A percentile compares a stretch with the other conserved stretches of the same genome.
Conservation (phyloP, 305 asterid genomes). For the Nicotiana rustica region DNA sequence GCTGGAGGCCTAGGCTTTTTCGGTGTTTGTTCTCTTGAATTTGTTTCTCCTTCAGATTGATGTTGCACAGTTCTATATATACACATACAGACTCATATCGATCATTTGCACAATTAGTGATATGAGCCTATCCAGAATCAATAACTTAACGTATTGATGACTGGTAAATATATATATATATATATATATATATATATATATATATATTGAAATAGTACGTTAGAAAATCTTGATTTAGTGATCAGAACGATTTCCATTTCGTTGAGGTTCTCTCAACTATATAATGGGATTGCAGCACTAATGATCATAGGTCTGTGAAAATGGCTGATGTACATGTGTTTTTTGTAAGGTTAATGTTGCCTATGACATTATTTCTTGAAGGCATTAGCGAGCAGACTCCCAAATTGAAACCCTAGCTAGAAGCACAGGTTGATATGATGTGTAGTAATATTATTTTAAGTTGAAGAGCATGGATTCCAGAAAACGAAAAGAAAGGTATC, state of each 20-base stretch:
- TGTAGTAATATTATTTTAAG: not conserved
- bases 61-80: not conserved
- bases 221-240: not conserved
- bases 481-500: not conserved
- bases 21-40: conserved; percentile 2
- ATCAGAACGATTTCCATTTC: not conserved
- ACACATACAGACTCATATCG: not conserved
- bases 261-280: not conserved
- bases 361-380: not conserved
- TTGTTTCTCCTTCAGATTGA: not conserved
- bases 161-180: too few species aligned
- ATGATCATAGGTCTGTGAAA: too few species aligned
- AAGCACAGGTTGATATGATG: not conserved
- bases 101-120: too few species aligned
- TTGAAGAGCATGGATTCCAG: not conserved
- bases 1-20: not conserved
- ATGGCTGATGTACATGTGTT: not conserved
- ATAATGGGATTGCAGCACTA: not conserved
- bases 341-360: not conserved
- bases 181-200: too few species aligned
- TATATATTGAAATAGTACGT: too few species aligned
- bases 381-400: not conserved
- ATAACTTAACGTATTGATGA: too few species aligned
- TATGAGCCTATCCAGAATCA: too few species aligned
- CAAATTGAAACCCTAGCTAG: not conserved